Evolutionary conservation across 169 alveolate genomes (phyloP).

Genomic region (Eimeria tenella): DNA sequence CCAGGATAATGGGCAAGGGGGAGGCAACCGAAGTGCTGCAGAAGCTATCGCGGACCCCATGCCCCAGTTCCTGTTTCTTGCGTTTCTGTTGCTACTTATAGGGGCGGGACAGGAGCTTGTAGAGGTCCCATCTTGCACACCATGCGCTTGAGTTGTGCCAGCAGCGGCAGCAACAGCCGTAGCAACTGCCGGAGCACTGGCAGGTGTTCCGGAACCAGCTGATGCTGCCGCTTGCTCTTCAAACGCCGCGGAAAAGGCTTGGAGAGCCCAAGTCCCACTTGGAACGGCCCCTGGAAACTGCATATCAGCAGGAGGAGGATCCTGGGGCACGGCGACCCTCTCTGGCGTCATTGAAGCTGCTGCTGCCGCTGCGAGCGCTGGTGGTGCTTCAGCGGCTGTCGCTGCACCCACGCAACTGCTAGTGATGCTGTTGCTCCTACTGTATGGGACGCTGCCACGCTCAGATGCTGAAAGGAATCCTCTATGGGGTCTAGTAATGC

Average conservation of each 20-base stretch:
- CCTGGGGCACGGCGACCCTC: not conserved
- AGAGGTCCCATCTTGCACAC: not conserved
- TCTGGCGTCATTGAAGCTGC: not conserved
- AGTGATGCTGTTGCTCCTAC: not conserved
- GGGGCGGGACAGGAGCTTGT: not conserved
- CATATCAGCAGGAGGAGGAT: not conserved
- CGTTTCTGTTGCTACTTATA: not conserved
- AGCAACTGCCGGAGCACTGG: slow-evolving; percentile 21
- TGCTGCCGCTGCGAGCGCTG: not conserved
- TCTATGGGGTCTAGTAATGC: not conserved
- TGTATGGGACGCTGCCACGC: not conserved
- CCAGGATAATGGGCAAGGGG: not conserved
- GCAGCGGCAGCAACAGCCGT: not conserved
- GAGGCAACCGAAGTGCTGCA: slow-evolving; percentile 31
- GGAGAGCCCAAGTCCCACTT: slow-evolving; percentile 34
- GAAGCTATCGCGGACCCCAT: not conserved
- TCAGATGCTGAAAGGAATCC: not conserved
- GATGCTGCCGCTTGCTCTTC: slow-evolving; percentile 7
- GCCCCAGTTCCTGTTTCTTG: not conserved
- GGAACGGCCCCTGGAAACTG: slow-evolving; percentile 14
- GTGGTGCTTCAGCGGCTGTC: not conserved
- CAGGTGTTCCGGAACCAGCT: not conserved
- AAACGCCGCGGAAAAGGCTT: slow-evolving; percentile 45
- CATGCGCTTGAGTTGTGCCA: not conserved
- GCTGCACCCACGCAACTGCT: not conserved